Evolutionary conservation across 202 grass and related monocot species (phyloP), one percentile per base, ranked within the genome.

Genomic region (Schoenoplectus triqueter): DNA sequence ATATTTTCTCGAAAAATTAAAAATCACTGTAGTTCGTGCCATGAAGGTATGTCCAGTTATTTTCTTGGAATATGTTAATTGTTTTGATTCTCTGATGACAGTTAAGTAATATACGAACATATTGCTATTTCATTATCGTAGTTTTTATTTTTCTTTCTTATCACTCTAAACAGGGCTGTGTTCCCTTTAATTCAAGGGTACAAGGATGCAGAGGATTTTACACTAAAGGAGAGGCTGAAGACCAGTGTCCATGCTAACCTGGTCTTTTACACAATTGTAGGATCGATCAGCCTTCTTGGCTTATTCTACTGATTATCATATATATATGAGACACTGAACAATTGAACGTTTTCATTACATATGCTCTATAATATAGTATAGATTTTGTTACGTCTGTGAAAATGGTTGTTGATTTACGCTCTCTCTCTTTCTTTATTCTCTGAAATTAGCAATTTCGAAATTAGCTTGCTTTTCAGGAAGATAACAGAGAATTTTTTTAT

Each of bases 141-240:
- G 65, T 88, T 66, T 51, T 72, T 18, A 20, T 60, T 51, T 31
- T 68, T 9, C 44, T 79, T 56, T 66, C 2, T 83, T 86, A 54
- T 86, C 13, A 87, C 19, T 83, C 31, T 86, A 86, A 91, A 95
- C 96, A 99, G 96, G 96, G 93, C 96, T 90, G 90, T 99, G 64
- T 93, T 99, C 80, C 96, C 96, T 84, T 90, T 88, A 64, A 94
- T 99, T 89, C 96, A 99, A 88, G 96, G 96, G 56, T 99, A 99
- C 83, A 93, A 99, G 88, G 96, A 99, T 81, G 96, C 96, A 74
- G 93, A 91, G 46, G 96, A 99, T 82, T 99, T 99, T 80, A 99
- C 96, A 44, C 88, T 99, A 81, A 99, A 94, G 91, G 93, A 96
- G 89, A 93, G 96, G 81, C 88, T 99, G 73, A 99, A 87, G 87